These are phyloP conservation scores for Pythium folliculosum DNA, from an alignment of 352 stramenopile genomes.

Conservation along the genomic window DNA sequence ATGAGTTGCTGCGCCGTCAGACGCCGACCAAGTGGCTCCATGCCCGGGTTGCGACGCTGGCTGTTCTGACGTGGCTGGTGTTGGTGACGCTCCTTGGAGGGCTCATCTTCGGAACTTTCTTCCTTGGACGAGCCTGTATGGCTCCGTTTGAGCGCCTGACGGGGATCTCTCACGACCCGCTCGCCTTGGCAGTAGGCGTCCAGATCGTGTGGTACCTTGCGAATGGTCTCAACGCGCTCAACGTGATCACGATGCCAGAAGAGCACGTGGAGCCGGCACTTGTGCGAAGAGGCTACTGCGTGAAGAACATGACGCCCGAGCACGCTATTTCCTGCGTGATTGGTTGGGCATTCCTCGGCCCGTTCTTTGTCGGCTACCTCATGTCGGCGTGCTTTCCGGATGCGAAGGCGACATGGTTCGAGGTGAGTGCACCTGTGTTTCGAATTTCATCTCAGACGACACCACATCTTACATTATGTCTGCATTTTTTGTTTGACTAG, in stretches of 20 bases:
- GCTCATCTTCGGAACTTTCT: slow-evolving; percentile 71
- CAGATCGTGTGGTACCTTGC: slow-evolving; percentile 79
- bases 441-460: too few species aligned
- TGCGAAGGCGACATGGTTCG: slow-evolving; percentile 47
- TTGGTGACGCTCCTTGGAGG: slow-evolving; percentile 60
- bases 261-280: slow-evolving; percentile 63
- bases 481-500: slow-evolving; percentile 26
- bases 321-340: slow-evolving; percentile 58
- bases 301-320: slow-evolving; percentile 59
- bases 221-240: slow-evolving; percentile 62
- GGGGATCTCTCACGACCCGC: slow-evolving; percentile 71
- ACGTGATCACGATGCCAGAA: slow-evolving; percentile 58
- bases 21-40: slow-evolving; percentile 51
- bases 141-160: slow-evolving; percentile 68
- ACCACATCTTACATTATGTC: not conserved
- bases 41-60: slow-evolving; percentile 51
- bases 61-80: slow-evolving; percentile 60
- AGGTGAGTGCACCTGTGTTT: slow-evolving; percentile 16
- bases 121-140: slow-evolving; percentile 65
- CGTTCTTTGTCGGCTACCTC: slow-evolving; percentile 69
- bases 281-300: slow-evolving; percentile 61
- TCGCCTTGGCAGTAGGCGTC: slow-evolving; percentile 72
- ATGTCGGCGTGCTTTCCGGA: slow-evolving; percentile 51
- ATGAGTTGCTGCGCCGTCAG: slow-evolving; percentile 60
- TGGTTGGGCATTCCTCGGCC: slow-evolving; percentile 71